These are phyloP conservation scores for Ogataea pignaliae DNA, from an alignment of 805 yeast species.

Conservation along the genomic window DNA sequence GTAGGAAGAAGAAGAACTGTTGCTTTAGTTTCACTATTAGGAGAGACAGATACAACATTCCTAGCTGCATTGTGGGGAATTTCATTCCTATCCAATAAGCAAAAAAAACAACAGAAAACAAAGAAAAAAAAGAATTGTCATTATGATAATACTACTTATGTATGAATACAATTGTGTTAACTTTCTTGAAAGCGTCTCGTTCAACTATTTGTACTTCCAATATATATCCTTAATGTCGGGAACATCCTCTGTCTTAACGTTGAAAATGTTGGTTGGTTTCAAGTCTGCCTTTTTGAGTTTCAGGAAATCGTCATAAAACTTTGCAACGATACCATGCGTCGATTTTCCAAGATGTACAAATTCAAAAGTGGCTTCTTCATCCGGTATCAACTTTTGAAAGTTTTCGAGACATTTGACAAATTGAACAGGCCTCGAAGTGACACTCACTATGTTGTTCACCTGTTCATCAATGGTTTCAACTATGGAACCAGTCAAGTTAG, in stretches of 20 bases:
- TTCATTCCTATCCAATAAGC: constrained; percentile 69
- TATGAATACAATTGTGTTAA: too few relatives aligned
- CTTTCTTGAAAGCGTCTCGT: too few relatives aligned
- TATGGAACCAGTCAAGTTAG: constrained; percentile 27
- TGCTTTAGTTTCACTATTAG: constrained; percentile 93
- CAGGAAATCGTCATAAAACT: constrained; percentile 19
- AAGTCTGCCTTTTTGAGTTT: constrained; percentile 5
- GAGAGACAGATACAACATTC: constrained; percentile 89
- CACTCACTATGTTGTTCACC: constrained; percentile 25
- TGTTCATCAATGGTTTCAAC: constrained; percentile 15
- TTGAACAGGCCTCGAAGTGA: constrained; percentile 30
- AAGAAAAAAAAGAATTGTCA: background rate
- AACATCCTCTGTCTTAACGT: constrained; percentile 6
- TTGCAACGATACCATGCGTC: constrained; percentile 23
- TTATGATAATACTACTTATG: too few relatives aligned
- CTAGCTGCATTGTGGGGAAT: constrained; percentile 93
- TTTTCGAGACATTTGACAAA: constrained; percentile 29
- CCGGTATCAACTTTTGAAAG: constrained; percentile 4
- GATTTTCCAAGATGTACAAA: constrained; percentile 29
- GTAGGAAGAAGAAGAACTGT: constrained; percentile 74
- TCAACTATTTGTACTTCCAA: background rate
- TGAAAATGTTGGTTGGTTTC: constrained; percentile 4
- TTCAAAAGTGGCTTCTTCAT: constrained; percentile 8
- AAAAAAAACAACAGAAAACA: background rate
- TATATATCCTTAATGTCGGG: constrained; percentile 1